Conservation (phyloP, 2,329 filamentous ascomycete genomes). For the Claviceps pusilla region DNA sequence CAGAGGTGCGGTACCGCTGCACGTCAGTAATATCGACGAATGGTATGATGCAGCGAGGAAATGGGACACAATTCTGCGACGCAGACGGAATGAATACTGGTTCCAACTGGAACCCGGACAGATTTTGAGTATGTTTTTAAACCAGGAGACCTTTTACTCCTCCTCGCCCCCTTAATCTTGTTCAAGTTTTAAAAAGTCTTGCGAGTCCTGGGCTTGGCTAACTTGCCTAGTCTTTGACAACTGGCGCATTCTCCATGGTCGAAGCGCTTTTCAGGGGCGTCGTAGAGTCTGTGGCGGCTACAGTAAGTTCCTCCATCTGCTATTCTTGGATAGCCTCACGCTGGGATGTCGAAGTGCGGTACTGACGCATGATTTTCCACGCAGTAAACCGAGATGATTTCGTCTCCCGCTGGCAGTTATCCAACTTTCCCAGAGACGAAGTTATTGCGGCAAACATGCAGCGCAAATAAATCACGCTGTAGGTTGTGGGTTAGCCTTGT, state of each 20-base stretch:
- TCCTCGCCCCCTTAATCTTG: too few relatives aligned
- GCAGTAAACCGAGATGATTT: slow-evolving; percentile 70
- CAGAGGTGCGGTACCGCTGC: slow-evolving; percentile 52
- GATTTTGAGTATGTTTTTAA: slow-evolving; percentile 46
- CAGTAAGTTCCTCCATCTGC: slow-evolving; percentile 38
- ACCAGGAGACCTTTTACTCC: background rate
- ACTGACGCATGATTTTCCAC: background rate
- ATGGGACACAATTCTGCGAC: slow-evolving; percentile 56
- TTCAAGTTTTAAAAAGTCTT: too few relatives aligned
- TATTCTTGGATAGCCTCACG: background rate
- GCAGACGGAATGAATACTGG: slow-evolving; percentile 56
- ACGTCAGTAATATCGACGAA: slow-evolving; percentile 25
- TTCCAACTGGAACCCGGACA: slow-evolving; percentile 67
- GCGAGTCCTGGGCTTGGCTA: background rate
- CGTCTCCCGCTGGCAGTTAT: slow-evolving; percentile 58
- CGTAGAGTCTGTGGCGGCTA: slow-evolving; percentile 85
- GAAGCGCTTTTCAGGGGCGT: slow-evolving; percentile 67
- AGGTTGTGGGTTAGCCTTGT: background rate
- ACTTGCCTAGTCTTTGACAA: slow-evolving; percentile 68
- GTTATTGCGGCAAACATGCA: slow-evolving; percentile 25
- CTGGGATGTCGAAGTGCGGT: background rate
- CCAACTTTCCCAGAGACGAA: slow-evolving; percentile 41
- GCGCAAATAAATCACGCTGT: slow-evolving; percentile 8
- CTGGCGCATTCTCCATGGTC: slow-evolving; percentile 82
- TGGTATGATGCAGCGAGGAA: slow-evolving; percentile 74